Percentiles rank a stretch among this genome's conserved stretches.
Conservation (phyloP, 2,329 filamentous ascomycete species). For the Beauveria scarabaeidicola region DNA sequence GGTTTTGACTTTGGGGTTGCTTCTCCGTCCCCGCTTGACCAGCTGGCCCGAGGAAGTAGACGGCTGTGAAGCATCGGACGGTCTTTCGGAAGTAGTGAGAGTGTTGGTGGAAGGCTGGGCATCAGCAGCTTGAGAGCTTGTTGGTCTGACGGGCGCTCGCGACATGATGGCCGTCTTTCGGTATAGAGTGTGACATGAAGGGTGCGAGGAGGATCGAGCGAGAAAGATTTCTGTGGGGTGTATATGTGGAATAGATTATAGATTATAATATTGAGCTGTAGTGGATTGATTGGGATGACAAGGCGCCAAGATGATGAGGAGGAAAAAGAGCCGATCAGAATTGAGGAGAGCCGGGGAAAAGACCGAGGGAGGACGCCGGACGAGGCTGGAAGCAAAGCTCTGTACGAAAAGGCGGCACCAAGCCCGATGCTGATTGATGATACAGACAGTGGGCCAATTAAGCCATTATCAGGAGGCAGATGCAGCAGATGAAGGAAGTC, state of each 20-base stretch:
- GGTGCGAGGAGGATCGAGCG: neutral
- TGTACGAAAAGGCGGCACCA: too few relatives aligned
- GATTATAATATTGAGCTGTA: neutral
- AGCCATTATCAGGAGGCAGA: too few relatives aligned
- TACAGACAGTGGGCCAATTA: too few relatives aligned
- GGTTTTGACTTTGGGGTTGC: constrained; percentile 56
- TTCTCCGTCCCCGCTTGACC: constrained; percentile 39
- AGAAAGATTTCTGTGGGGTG: neutral
- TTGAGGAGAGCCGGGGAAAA: too few relatives aligned
- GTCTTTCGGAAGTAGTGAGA: neutral
- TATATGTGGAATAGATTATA: neutral
- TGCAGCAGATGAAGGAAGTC: too few relatives aligned
- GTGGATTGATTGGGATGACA: too few relatives aligned
- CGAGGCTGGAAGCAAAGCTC: too few relatives aligned
- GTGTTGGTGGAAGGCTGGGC: neutral
- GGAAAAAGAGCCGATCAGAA: too few relatives aligned
- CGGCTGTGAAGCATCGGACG: neutral
- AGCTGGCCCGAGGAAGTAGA: constrained; percentile 10
- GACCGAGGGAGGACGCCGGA: too few relatives aligned
- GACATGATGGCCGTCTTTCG: constrained; percentile 1
- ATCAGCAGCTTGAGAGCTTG: neutral
- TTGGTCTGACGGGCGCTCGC: neutral
- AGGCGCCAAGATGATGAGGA: neutral
- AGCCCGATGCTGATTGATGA: too few relatives aligned
- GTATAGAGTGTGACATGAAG: constrained; percentile 1